Evolutionary conservation across 805 yeast genomes (phyloP).

Genomic region (Hanseniaspora guilliermondii): DNA sequence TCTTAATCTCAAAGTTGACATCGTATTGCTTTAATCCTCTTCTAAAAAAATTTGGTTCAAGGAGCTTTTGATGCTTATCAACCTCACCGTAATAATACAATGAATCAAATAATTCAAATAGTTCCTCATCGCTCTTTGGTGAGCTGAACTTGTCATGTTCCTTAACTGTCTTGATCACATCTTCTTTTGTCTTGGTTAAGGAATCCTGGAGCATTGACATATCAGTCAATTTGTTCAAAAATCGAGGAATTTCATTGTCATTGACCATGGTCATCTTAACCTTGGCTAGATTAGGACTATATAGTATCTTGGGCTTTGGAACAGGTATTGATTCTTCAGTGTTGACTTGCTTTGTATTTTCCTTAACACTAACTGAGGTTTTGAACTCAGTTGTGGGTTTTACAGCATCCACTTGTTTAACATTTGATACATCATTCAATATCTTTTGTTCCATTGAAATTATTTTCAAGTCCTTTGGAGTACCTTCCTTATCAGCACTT

Average conservation of each 20-base stretch:
- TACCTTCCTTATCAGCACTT: background rate
- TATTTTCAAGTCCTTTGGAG: background rate
- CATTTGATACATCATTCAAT: background rate
- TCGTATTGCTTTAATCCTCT: background rate
- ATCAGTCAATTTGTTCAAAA: background rate
- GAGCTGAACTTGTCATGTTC: background rate
- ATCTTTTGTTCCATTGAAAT: background rate
- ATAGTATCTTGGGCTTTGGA: background rate
- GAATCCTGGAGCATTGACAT: background rate
- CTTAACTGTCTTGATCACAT: background rate
- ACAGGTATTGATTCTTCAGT: background rate
- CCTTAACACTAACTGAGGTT: too few relatives aligned
- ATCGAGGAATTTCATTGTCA: constrained; percentile 7
- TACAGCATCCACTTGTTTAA: background rate
- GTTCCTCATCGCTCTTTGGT: background rate
- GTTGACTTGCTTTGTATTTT: background rate
- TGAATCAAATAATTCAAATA: background rate
- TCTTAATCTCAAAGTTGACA: background rate
- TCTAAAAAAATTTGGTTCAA: background rate
- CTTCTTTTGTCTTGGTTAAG: background rate
- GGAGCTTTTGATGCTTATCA: background rate
- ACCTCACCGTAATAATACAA: background rate
- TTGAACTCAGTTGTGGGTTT: background rate
- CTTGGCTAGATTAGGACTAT: constrained; percentile 3
- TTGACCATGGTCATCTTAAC: background rate